A percentile compares a stretch with the other conserved stretches of the same genome.
Conservation (phyloP, 2,329 filamentous ascomycete species). For the Cordyceps tenuipes region DNA sequence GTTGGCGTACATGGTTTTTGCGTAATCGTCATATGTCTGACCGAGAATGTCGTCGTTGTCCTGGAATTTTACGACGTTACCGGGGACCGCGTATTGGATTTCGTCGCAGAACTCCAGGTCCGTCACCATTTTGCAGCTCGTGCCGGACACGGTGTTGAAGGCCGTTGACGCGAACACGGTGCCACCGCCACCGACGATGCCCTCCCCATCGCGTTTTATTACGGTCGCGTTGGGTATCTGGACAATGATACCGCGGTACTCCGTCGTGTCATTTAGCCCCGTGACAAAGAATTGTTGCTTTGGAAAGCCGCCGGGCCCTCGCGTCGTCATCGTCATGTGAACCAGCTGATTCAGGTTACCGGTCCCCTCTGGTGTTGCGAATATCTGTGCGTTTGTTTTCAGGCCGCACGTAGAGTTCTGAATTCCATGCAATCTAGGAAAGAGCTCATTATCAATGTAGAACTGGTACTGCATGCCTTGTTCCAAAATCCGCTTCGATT, state of each 20-base stretch:
- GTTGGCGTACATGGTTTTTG: slow-evolving; percentile 58
- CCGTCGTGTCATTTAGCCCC: slow-evolving; percentile 61
- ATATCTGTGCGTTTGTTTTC: slow-evolving; percentile 54
- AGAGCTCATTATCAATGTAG: slow-evolving; percentile 60
- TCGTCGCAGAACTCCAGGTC: slow-evolving; percentile 84
- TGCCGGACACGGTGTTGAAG: slow-evolving; percentile 75
- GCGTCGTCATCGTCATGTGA: slow-evolving; percentile 58
- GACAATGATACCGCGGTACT: slow-evolving; percentile 67
- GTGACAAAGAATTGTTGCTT: slow-evolving; percentile 85
- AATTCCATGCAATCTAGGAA: slow-evolving; percentile 57
- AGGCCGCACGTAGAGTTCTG: slow-evolving; percentile 78
- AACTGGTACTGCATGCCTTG: slow-evolving; percentile 60
- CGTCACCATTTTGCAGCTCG: slow-evolving; percentile 78
- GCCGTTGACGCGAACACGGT: slow-evolving; percentile 61
- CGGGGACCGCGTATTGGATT: slow-evolving; percentile 84
- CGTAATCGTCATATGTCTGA: slow-evolving; percentile 69
- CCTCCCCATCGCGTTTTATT: slow-evolving; percentile 22
- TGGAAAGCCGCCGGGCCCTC: slow-evolving; percentile 57
- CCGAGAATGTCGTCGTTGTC: slow-evolving; percentile 51
- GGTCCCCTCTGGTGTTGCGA: slow-evolving; percentile 40
- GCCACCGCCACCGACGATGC: slow-evolving; percentile 61
- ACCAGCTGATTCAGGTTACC: slow-evolving; percentile 40
- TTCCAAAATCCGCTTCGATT: slow-evolving; percentile 47
- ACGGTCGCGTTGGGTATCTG: slow-evolving; percentile 46
- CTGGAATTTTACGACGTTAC: slow-evolving; percentile 57